Conservation (phyloP, 352 stramenopile genomes). For the Blastocystis sp. region DNA sequence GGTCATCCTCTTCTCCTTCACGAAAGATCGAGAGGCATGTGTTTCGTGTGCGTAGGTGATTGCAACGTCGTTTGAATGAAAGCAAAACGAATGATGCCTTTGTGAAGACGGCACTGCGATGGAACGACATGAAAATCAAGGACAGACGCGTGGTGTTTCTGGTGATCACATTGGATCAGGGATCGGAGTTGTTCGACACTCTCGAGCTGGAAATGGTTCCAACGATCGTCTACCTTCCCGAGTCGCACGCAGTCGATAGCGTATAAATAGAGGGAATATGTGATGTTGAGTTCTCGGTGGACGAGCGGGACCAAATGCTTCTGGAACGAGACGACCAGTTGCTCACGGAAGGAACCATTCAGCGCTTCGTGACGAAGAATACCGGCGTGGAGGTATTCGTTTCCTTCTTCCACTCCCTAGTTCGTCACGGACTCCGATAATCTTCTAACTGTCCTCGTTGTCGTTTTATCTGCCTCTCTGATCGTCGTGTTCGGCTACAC, state of each 20-base stretch:
- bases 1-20: neutral
- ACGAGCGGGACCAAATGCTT: neutral
- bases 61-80: neutral
- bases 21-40: neutral
- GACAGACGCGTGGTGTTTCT: neutral
- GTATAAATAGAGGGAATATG: neutral
- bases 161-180: neutral
- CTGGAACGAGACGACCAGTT: neutral
- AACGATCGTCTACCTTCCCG: neutral
- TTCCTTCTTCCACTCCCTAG: neutral
- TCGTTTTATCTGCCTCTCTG: neutral
- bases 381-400: neutral
- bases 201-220: neutral
- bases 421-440: neutral
- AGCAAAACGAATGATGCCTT: slow-evolving; percentile 39
- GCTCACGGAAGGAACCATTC: neutral
- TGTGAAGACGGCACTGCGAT: neutral
- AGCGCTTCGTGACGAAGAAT: neutral
- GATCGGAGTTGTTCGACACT: neutral
- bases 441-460: neutral
- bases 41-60: neutral
- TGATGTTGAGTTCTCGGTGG: neutral
- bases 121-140: neutral
- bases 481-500: neutral
- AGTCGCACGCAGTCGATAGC: neutral